These are phyloP conservation scores for Fusarium globosum DNA, from an alignment of 2,329 filamentous ascomycete species.

Conservation along the genomic window DNA sequence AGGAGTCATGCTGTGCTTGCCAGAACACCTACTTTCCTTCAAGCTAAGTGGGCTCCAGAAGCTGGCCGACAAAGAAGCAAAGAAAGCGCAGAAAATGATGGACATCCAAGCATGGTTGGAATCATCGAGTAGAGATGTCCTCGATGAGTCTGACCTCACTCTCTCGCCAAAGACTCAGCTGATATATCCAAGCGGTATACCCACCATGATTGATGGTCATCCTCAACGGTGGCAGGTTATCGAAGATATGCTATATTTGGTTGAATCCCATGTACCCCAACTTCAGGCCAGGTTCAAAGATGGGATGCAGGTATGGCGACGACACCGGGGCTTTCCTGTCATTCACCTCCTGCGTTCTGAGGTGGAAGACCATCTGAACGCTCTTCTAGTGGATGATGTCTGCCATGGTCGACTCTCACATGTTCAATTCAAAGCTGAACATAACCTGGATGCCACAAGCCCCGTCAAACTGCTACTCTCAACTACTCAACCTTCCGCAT, in stretches of 20 bases:
- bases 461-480: not conserved
- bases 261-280: conserved; percentile 51
- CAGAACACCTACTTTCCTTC: conserved; percentile 74
- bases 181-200: conserved; percentile 65
- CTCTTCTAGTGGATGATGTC: conserved; percentile 55
- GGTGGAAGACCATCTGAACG: conserved; percentile 57
- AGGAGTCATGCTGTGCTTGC: conserved; percentile 69
- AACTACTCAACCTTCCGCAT: not conserved
- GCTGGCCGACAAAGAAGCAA: conserved; percentile 58
- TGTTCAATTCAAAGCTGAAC: conserved; percentile 12
- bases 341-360: conserved; percentile 64
- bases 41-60: conserved; percentile 69
- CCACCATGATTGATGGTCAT: conserved; percentile 62
- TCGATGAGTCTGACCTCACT: conserved; percentile 73
- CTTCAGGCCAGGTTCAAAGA: conserved; percentile 53
- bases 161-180: conserved; percentile 65
- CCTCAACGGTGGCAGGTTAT: conserved; percentile 63
- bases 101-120: conserved; percentile 62
- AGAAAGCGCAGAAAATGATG: conserved; percentile 61
- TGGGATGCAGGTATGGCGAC: conserved; percentile 60
- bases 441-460: not conserved
- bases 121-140: conserved; percentile 64
- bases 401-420: conserved; percentile 44
- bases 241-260: conserved; percentile 54
- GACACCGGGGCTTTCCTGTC: conserved; percentile 61